phyloP scores from a whole-genome alignment of 257 asterid genomes.

The Gynochthodes officinalis region DNA sequence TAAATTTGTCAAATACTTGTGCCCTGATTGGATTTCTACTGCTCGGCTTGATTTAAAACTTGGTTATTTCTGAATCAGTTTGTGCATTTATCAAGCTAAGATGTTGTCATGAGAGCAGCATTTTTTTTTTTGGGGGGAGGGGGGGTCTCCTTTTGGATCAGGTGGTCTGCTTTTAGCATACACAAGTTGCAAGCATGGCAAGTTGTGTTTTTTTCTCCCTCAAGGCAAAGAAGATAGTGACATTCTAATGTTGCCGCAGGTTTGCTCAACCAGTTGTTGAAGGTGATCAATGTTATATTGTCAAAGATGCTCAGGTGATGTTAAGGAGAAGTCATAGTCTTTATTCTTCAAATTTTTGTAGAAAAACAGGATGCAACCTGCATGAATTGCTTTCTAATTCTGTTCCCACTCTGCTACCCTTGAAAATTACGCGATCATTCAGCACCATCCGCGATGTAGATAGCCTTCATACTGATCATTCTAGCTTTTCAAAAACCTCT shows the following conservation, averaged over 20 bases:
- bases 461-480: background rate
- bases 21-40: background rate
- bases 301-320: background rate
- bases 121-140: no score
- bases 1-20: background rate
- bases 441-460: slow-evolving; percentile 16
- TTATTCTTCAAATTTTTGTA: background rate
- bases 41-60: background rate
- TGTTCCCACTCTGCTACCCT: background rate
- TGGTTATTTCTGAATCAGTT: background rate
- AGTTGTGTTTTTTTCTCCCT: background rate
- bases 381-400: background rate
- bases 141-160: background rate
- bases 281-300: background rate
- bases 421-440: slow-evolving; percentile 9
- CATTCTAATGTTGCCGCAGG: background rate
- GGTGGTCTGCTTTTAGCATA: background rate
- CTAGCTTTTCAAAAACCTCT: background rate
- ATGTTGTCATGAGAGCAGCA: background rate
- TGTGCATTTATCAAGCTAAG: background rate
- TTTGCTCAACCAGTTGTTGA: background rate
- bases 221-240: background rate
- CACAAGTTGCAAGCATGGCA: background rate
- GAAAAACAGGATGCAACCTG: background rate
- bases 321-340: background rate